phyloP scores from a whole-genome alignment of 192 early-diverging fungal genomes.

The Powellomyces hirtus region DNA sequence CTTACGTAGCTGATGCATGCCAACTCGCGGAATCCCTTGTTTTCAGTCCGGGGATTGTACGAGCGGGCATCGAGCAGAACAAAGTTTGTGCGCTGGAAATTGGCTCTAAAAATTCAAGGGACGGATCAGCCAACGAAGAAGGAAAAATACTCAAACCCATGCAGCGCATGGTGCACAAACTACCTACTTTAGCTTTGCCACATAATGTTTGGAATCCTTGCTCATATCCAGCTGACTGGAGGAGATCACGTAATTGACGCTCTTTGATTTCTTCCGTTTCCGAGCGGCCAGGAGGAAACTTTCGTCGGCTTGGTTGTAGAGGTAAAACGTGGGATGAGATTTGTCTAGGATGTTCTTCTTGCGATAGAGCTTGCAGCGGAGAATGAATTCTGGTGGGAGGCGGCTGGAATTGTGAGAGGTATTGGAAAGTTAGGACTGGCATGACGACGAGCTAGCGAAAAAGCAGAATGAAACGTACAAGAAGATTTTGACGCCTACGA shows the following conservation, averaged over 20 bases:
- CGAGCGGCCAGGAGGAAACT: slow-evolving; percentile 53
- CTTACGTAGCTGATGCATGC: slow-evolving; percentile 53
- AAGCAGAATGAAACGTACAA: slow-evolving; percentile 20
- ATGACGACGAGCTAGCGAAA: background rate
- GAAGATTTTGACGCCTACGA: slow-evolving; percentile 31
- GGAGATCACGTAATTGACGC: slow-evolving; percentile 58
- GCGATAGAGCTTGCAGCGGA: slow-evolving; percentile 53
- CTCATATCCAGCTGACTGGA: slow-evolving; percentile 47
- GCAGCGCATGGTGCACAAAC: too few species aligned
- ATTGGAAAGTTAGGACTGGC: background rate
- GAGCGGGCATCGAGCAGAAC: slow-evolving; percentile 50
- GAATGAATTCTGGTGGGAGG: slow-evolving; percentile 36
- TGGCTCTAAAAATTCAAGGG: slow-evolving; percentile 42
- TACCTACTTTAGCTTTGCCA: slow-evolving; percentile 52
- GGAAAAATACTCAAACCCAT: too few species aligned
- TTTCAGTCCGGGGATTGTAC: slow-evolving; percentile 41
- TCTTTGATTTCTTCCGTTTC: slow-evolving; percentile 52
- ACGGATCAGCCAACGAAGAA: too few species aligned
- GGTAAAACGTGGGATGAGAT: slow-evolving; percentile 50
- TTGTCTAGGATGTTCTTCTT: slow-evolving; percentile 56
- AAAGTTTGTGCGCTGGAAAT: slow-evolving; percentile 58
- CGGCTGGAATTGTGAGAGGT: slow-evolving; percentile 24
- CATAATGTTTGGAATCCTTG: slow-evolving; percentile 59
- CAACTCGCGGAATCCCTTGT: slow-evolving; percentile 53
- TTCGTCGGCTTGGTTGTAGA: slow-evolving; percentile 61